A percentile compares a stretch with the other conserved stretches of the same genome.
phyloP scores from a whole-genome alignment of 306 rosid species.

The Delonix regia region DNA sequence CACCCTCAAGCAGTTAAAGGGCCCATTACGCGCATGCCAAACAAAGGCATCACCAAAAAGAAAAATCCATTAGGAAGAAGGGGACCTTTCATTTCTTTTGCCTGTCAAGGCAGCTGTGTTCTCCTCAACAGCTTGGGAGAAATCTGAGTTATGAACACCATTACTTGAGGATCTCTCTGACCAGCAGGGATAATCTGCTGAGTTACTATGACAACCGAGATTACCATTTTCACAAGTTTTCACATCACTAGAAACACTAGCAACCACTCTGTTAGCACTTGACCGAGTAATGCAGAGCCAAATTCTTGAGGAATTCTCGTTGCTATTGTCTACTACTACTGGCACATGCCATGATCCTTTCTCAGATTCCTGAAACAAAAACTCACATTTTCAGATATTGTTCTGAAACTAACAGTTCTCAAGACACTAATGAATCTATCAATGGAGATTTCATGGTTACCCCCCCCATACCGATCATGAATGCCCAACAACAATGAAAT shows the following conservation, averaged over 20 bases:
- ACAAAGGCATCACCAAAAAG: not conserved
- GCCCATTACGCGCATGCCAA: not conserved
- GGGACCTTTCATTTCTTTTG: constrained; percentile 78
- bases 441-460: not conserved
- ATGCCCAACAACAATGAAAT: not conserved
- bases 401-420: constrained; percentile 13
- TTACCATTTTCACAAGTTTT: constrained; percentile 37
- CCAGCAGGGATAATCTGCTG: constrained; percentile 15
- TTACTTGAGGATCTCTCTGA: constrained; percentile 23
- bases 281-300: constrained; percentile 85
- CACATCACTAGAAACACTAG: constrained; percentile 27
- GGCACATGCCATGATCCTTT: constrained; percentile 93
- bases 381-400: constrained; percentile 20
- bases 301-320: constrained; percentile 48
- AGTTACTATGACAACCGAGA: not conserved
- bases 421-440: not conserved
- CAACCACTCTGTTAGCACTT: constrained; percentile 27
- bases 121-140: constrained; percentile 36
- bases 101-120: constrained; percentile 42
- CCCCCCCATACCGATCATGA: not conserved
- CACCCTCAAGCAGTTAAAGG: not conserved
- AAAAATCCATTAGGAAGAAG: constrained; percentile 40
- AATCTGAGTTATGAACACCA: constrained; percentile 16
- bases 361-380: constrained; percentile 71
- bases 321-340: constrained; percentile 35